Base-by-base conservation (phyloP, 805 yeast species). In the Ogataea philodendri region DNA sequence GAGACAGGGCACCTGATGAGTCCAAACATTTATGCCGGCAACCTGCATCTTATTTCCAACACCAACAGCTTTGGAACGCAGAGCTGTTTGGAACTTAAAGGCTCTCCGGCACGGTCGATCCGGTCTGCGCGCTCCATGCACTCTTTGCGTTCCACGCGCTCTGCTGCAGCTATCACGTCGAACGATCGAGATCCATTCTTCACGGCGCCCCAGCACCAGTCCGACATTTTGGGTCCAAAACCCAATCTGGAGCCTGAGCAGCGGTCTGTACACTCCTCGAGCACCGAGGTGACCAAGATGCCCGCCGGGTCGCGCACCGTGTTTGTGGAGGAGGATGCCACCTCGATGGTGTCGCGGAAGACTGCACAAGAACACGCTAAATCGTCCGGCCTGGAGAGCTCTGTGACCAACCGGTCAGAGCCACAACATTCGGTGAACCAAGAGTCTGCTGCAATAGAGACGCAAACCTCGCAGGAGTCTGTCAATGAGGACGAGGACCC, bases 31-130 rank as follows among this genome's bases (percentile, higher is more conserved):
- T 35, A 32, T 10, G 26, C 42, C 8, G 42, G 45, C 7, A 43
- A 44, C 26, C 20, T 46, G 24, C 48, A 46, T 20, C 18, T 45
- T 4, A 37, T 45, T 13, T 42, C 47, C 5, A 36, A 42, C 20
- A 32, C 45, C 17, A 25, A 32, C 25, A 32, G 30, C 6, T 21
- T 15, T 22, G 36, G 41, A 11, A 42, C 35, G 2, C 42, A 30
- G 14, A 29, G 28, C 15, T 26, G 30, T 15, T 35, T 39, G 10
- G 39, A 22, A 2, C 26, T 27, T 9, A 35, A 35, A 21, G 36
- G 10, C 5, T 27, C 20, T 5, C 20, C 37, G 4, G 15, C 35
- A 4, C 13, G 16, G 3, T 24, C 37, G 3, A 7, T 15, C 3
- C 26, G 21, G 5, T 23, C 32, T 13, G 20, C 26, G 13, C 22